phyloP scores from a whole-genome alignment of 441 rosid genomes.

The Erodium moschatum region DNA sequence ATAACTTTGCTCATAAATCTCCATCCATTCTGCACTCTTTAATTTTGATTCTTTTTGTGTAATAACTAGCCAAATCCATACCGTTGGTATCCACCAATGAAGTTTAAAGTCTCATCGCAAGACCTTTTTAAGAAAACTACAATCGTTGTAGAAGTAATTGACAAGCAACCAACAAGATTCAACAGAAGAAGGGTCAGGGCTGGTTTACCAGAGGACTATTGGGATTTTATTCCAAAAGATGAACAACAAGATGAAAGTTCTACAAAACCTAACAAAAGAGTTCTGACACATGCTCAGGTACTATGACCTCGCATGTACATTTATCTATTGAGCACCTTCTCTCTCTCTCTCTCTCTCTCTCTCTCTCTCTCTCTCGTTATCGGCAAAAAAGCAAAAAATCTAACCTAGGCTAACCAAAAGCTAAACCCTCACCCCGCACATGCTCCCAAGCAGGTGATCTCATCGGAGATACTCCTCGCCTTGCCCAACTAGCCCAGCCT shows the following conservation, averaged over 20 bases:
- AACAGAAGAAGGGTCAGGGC: conserved; percentile 29
- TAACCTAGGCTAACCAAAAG: no score
- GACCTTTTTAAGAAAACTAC: conserved; percentile 53
- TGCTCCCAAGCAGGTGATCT: no score
- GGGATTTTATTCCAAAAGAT: conserved; percentile 66
- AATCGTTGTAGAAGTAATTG: conserved; percentile 55
- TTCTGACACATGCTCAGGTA: conserved; percentile 82
- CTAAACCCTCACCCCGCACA: no score
- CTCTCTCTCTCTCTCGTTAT: no score
- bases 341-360: no score
- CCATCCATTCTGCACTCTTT: conserved; percentile 13
- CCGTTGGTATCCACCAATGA: conserved; percentile 68
- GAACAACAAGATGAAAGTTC: conserved; percentile 46
- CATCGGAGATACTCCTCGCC: no score
- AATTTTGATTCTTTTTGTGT: conserved; percentile 19
- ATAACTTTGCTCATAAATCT: conserved; percentile 15
- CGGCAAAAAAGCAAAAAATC: no score
- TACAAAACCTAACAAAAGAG: conserved; percentile 42
- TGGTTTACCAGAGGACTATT: conserved; percentile 57
- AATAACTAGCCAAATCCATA: conserved; percentile 38
- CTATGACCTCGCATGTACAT: not conserved
- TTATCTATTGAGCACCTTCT: not conserved
- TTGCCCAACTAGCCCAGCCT: no score
- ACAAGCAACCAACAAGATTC: conserved; percentile 27
- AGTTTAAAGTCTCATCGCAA: conserved; percentile 56